Evolutionary conservation across 306 rosid genomes (phyloP).

Genomic region (Heteromeles arbutifolia): DNA sequence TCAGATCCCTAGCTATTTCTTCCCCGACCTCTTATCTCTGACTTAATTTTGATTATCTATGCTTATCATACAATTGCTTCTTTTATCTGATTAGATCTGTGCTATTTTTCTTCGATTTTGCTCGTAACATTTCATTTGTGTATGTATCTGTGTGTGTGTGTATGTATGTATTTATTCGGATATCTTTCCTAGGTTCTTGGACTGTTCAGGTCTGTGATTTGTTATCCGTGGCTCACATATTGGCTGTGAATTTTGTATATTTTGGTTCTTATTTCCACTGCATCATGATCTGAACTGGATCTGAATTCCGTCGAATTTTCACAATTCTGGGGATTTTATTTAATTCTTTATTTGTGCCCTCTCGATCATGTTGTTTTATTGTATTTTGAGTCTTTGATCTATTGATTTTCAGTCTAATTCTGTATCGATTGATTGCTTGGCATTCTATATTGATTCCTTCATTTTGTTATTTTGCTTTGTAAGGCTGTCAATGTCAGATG

Average conservation of each 20-base stretch:
- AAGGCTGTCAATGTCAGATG: not conserved
- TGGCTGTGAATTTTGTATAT: not conserved
- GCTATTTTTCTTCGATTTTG: not conserved
- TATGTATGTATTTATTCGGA: not conserved
- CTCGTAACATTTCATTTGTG: not conserved
- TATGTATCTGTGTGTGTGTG: not conserved
- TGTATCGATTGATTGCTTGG: not conserved
- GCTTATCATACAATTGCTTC: not conserved
- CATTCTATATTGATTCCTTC: not conserved
- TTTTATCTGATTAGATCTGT: slow-evolving; percentile 35
- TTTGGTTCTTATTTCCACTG: not conserved
- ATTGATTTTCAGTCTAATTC: not conserved
- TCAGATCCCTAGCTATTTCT: slow-evolving; percentile 19
- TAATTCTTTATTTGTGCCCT: not conserved
- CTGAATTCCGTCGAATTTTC: not conserved
- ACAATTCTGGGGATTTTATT: not conserved
- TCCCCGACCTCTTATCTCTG: not conserved
- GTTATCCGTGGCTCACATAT: not conserved
- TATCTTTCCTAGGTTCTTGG: not conserved
- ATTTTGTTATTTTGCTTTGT: not conserved
- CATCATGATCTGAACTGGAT: not conserved
- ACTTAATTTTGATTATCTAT: not conserved
- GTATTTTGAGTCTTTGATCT: not conserved
- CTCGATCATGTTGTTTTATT: not conserved
- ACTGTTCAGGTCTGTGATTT: slow-evolving; percentile 18